These are phyloP conservation scores for Cichorium intybus DNA, from an alignment of 140 eudicot genomes.

Conservation along the genomic window DNA sequence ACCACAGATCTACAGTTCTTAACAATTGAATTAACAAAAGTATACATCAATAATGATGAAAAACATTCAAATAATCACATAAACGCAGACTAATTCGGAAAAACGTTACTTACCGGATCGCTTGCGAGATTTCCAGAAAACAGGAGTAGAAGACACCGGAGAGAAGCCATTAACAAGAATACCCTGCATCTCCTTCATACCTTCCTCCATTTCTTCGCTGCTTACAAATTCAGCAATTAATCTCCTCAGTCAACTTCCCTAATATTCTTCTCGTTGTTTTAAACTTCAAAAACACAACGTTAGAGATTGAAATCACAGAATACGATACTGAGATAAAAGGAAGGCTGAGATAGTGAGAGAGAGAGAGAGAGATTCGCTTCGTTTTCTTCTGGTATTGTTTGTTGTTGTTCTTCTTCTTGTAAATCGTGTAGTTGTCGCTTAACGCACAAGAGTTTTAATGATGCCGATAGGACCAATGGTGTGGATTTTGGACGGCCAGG, in stretches of 20 bases:
- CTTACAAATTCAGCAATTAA: conserved; percentile 5
- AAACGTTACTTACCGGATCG: conserved; percentile 38
- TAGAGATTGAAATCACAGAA: conserved; percentile 10
- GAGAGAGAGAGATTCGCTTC: not conserved
- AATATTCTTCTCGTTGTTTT: not conserved
- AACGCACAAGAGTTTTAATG: conserved; percentile 1
- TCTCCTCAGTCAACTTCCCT: not conserved
- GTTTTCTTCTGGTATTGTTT: conserved; percentile 15
- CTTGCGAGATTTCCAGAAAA: conserved; percentile 69
- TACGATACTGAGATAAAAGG: not conserved
- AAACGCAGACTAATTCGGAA: not conserved
- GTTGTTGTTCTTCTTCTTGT: conserved; percentile 20
- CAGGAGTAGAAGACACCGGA: conserved; percentile 58
- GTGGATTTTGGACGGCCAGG: conserved; percentile 11
- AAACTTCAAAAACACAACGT: not conserved
- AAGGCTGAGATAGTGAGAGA: not conserved
- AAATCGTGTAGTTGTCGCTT: conserved; percentile 23
- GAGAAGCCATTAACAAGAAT: conserved; percentile 46
- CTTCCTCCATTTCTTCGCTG: conserved; percentile 40
- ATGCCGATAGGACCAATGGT: conserved; percentile 10
- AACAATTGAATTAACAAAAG: not conserved
- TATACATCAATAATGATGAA: not conserved
- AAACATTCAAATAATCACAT: not conserved
- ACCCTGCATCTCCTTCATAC: conserved; percentile 5
- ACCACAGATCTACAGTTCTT: not conserved